phyloP scores from a whole-genome alignment of 352 stramenopile genomes.

The Saprolegnia diclina region DNA sequence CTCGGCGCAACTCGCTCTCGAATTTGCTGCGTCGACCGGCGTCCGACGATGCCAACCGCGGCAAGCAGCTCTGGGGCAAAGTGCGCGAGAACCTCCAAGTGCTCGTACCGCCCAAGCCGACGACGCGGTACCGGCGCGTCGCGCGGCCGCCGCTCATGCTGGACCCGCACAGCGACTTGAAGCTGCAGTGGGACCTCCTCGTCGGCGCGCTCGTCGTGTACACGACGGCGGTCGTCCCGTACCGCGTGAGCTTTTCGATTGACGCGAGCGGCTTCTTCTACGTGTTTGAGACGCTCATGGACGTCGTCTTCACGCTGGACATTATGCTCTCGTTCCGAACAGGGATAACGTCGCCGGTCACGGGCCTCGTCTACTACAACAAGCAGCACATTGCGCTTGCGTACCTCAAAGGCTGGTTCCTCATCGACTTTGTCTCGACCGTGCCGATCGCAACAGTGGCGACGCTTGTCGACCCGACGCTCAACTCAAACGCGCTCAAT shows the following conservation, averaged over 20 bases:
- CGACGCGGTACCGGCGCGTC: background rate
- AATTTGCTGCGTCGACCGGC: background rate
- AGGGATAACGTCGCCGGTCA: constrained; percentile 50
- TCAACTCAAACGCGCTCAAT: constrained; percentile 38
- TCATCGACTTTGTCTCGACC: constrained; percentile 80
- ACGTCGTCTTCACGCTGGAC: constrained; percentile 62
- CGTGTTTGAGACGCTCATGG: constrained; percentile 50
- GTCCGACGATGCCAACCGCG: background rate
- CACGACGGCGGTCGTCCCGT: constrained; percentile 65
- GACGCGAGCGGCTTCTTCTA: constrained; percentile 49
- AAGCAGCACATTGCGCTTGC: constrained; percentile 36
- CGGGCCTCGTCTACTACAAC: constrained; percentile 36
- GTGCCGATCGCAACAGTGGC: constrained; percentile 63
- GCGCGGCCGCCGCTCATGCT: constrained; percentile 35
- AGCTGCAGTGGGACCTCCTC: constrained; percentile 62
- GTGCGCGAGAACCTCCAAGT: background rate
- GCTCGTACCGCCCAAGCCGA: background rate
- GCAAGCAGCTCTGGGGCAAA: background rate
- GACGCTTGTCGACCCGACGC: constrained; percentile 30
- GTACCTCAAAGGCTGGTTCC: constrained; percentile 75
- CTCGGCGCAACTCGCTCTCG: background rate
- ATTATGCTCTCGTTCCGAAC: constrained; percentile 77
- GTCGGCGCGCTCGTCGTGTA: constrained; percentile 66
- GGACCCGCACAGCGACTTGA: constrained; percentile 47
- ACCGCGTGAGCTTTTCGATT: constrained; percentile 67